Conservation (phyloP, 805 yeast species). For the Candida chilensis region DNA sequence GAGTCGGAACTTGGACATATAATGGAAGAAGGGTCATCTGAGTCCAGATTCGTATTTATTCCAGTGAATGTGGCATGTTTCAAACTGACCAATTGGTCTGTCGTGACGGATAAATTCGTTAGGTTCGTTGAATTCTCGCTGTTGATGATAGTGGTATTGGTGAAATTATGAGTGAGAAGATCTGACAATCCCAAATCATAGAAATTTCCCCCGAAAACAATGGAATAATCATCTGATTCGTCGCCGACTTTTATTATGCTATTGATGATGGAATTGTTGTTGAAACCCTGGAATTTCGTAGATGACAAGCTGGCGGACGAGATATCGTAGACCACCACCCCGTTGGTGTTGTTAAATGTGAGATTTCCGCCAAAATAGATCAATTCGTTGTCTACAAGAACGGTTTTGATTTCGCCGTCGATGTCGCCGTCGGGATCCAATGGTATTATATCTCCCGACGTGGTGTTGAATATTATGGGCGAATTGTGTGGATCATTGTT, state of each 20-base stretch:
- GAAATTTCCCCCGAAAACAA: slow-evolving; percentile 79
- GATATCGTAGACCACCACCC: slow-evolving; percentile 58
- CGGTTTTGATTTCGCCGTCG: slow-evolving; percentile 20
- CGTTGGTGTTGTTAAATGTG: slow-evolving; percentile 38
- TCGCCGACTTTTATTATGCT: slow-evolving; percentile 44
- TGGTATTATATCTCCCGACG: slow-evolving; percentile 12
- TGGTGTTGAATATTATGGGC: slow-evolving; percentile 25
- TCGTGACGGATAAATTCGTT: slow-evolving; percentile 25
- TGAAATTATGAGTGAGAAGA: slow-evolving; percentile 26
- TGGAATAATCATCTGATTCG: slow-evolving; percentile 30
- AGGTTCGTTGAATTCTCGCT: no score
- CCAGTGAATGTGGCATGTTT: slow-evolving; percentile 43
- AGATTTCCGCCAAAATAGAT: slow-evolving; percentile 82
- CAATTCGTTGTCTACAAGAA: slow-evolving; percentile 32
- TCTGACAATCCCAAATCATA: slow-evolving; percentile 45
- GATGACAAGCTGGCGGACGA: slow-evolving; percentile 25
- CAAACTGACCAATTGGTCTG: slow-evolving; percentile 55
- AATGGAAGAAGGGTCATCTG: slow-evolving; percentile 20
- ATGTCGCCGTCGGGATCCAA: slow-evolving; percentile 5
- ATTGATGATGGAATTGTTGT: slow-evolving; percentile 44
- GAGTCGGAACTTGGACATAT: slow-evolving; percentile 49
- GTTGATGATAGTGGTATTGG: slow-evolving; percentile 26
- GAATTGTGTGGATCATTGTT: slow-evolving; percentile 13
- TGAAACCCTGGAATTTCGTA: slow-evolving; percentile 75
- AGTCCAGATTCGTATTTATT: slow-evolving; percentile 24